Conservation (phyloP, 352 stramenopile genomes). For the Pythium angustatum region DNA sequence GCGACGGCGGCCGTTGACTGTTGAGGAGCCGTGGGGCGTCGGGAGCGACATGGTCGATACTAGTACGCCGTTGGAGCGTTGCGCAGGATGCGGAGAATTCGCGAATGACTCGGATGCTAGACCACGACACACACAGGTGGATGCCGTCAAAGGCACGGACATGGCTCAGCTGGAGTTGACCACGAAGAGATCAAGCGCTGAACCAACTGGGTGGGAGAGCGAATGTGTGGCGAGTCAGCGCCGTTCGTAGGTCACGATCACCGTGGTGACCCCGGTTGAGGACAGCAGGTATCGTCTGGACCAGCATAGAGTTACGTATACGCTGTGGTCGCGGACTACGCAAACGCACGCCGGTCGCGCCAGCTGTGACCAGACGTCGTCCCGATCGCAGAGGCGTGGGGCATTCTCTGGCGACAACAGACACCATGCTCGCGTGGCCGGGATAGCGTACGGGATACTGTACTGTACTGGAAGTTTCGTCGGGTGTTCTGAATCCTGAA, state of each 20-base stretch:
- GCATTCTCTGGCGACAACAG: neutral
- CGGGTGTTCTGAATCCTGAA: too few relatives aligned
- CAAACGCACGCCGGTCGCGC: neutral
- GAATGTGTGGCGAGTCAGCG: neutral
- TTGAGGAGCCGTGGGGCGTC: neutral
- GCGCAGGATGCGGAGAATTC: neutral
- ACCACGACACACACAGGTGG: too few relatives aligned
- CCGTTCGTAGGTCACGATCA: too few relatives aligned
- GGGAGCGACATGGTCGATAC: too few relatives aligned
- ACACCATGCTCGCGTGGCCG: neutral
- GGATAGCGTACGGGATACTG: too few relatives aligned
- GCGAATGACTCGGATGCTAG: neutral
- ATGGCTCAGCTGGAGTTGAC: too few relatives aligned
- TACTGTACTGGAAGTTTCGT: too few relatives aligned
- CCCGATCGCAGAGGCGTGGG: neutral
- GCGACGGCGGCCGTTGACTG: constrained; percentile 13
- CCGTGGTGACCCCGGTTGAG: too few relatives aligned
- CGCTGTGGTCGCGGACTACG: neutral
- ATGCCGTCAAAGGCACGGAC: too few relatives aligned
- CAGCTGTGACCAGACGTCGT: neutral
- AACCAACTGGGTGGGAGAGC: constrained; percentile 2
- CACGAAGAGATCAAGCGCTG: neutral
- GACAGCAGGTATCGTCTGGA: neutral
- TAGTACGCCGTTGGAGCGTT: too few relatives aligned
- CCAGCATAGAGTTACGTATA: too few relatives aligned